Percentiles rank a stretch among this genome's conserved stretches.
Evolutionary conservation across 116 monocot genomes (phyloP).

Genomic region (Zostera marina): DNA sequence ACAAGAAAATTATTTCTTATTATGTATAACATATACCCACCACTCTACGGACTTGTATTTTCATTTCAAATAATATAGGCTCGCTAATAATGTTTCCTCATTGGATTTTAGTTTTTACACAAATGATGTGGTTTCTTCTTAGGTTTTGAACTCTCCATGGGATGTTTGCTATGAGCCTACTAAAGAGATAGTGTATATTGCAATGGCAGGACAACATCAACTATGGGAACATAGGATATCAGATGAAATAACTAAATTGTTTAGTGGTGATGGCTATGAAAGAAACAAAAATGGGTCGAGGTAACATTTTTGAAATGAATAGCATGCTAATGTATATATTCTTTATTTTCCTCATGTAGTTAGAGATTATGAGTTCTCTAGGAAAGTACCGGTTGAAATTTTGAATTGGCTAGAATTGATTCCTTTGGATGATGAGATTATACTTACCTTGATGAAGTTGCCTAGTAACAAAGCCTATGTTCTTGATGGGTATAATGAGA

Average conservation of each 20-base stretch:
- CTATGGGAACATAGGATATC: conserved; percentile 68
- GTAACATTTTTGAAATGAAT: conserved; percentile 20
- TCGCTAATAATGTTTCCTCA: not conserved
- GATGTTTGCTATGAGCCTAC: conserved; percentile 75
- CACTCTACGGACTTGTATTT: not conserved
- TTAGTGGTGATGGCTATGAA: conserved; percentile 93
- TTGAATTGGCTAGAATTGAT: too few relatives aligned
- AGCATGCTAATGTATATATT: not conserved
- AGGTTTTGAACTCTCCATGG: conserved; percentile 98
- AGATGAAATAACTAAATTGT: conserved; percentile 44
- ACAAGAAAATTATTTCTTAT: not conserved
- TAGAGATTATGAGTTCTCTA: not conserved
- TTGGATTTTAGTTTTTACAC: not conserved
- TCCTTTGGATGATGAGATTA: too few relatives aligned
- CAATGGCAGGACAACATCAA: conserved; percentile 98
- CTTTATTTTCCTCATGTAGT: not conserved
- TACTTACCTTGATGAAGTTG: too few relatives aligned
- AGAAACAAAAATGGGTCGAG: conserved; percentile 90
- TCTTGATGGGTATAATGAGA: too few relatives aligned
- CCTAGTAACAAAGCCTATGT: too few relatives aligned
- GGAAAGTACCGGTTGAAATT: too few relatives aligned
- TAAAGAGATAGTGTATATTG: conserved; percentile 75
- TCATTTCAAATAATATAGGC: not conserved
- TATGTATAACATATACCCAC: not conserved
- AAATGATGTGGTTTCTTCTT: conserved; percentile 3